Conservation (phyloP, 768 basidiomycete genomes). For the Hygrophoropsis aurantiaca region DNA sequence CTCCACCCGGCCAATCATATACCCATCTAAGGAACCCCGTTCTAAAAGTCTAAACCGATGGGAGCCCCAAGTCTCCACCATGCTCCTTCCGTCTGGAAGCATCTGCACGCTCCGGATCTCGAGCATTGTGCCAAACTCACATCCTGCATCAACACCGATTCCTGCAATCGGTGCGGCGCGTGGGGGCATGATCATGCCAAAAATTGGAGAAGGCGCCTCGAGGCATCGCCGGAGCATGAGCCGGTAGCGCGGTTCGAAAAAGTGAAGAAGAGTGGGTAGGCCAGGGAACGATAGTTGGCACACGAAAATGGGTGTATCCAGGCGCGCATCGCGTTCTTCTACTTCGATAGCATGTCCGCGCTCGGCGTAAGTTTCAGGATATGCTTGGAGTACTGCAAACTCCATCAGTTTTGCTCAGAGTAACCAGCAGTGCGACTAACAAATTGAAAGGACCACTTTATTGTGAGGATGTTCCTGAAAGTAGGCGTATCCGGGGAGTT, state of each 20-base stretch:
- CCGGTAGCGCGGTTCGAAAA: slow-evolving; percentile 94
- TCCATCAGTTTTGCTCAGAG: slow-evolving; percentile 6
- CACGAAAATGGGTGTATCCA: slow-evolving; percentile 91
- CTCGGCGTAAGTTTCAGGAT: slow-evolving; percentile 64
- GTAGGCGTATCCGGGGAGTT: slow-evolving; percentile 71
- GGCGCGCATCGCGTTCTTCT: slow-evolving; percentile 74
- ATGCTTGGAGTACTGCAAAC: slow-evolving; percentile 61
- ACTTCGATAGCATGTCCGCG: slow-evolving; percentile 63
- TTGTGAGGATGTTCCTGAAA: slow-evolving; percentile 83
- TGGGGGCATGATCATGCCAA: slow-evolving; percentile 91
- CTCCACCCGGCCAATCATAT: slow-evolving; percentile 83
- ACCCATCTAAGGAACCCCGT: slow-evolving; percentile 83
- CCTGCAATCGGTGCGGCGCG: slow-evolving; percentile 29
- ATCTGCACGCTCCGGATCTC: slow-evolving; percentile 85
- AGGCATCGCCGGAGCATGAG: slow-evolving; percentile 97
- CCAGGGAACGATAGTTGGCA: slow-evolving; percentile 90
- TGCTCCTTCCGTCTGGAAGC: slow-evolving; percentile 85
- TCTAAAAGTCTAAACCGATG: slow-evolving; percentile 86
- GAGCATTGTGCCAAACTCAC: slow-evolving; percentile 89
- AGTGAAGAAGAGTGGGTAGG: slow-evolving; percentile 85
- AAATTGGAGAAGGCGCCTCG: slow-evolving; percentile 69
- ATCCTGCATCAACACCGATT: slow-evolving; percentile 18
- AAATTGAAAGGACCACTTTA: slow-evolving; percentile 65
- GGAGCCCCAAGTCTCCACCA: slow-evolving; percentile 73
- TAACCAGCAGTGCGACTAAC: slow-evolving; percentile 39